Evolutionary conservation across 805 yeast genomes (phyloP).

Genomic region (Priceomyces fermenticarens): DNA sequence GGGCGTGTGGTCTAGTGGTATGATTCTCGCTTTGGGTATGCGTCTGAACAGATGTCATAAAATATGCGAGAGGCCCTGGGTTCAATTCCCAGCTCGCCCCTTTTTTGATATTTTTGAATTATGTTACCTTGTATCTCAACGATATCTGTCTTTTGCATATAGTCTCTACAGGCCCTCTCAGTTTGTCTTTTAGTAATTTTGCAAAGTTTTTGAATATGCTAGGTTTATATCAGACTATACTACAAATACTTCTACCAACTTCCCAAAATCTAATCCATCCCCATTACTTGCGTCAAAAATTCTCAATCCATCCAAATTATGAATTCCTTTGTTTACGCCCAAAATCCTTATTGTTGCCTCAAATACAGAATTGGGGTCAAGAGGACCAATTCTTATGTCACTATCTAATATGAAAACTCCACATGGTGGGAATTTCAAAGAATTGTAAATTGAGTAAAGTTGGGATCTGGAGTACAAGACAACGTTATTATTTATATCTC

Average conservation of each 20-base stretch:
- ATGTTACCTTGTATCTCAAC: not conserved
- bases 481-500: slow-evolving; percentile 6
- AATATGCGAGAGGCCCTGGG: slow-evolving; percentile 58
- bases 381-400: slow-evolving; percentile 60
- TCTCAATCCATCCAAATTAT: slow-evolving; percentile 60
- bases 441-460: slow-evolving; percentile 30
- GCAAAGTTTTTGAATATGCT: not conserved
- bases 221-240: slow-evolving; percentile 9
- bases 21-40: slow-evolving; percentile 22
- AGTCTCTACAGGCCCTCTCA: too few relatives aligned
- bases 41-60: slow-evolving; percentile 9
- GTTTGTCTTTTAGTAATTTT: not conserved
- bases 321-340: slow-evolving; percentile 65
- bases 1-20: slow-evolving; percentile 20
- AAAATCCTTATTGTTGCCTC: slow-evolving; percentile 61
- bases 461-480: slow-evolving; percentile 21
- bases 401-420: slow-evolving; percentile 66
- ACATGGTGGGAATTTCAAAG: slow-evolving; percentile 37
- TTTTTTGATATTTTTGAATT: slow-evolving; percentile 2
- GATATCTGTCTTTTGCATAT: not conserved
- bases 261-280: slow-evolving; percentile 68
- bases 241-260: slow-evolving; percentile 66
- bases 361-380: slow-evolving; percentile 59
- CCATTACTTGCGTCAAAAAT: slow-evolving; percentile 62
- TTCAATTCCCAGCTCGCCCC: slow-evolving; percentile 54